Percentiles rank a stretch among this genome's conserved stretches.
Evolutionary conservation across 2,329 filamentous ascomycete genomes (phyloP).

Genomic region (Cladosporium velox): DNA sequence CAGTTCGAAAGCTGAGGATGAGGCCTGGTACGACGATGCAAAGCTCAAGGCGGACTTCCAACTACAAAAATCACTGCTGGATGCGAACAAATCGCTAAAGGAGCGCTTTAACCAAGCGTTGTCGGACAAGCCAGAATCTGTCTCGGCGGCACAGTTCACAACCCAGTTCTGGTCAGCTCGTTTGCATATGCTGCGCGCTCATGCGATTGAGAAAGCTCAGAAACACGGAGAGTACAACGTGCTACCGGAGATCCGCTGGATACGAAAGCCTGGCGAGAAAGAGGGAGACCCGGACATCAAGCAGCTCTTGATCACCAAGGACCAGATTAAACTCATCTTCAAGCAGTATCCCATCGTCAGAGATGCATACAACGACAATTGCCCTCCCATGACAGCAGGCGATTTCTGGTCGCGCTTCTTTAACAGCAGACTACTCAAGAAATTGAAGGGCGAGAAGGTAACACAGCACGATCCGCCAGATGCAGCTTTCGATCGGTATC

Average conservation of each 20-base stretch:
- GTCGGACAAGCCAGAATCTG: slow-evolving; percentile 78
- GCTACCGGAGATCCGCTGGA: slow-evolving; percentile 75
- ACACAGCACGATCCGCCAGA: slow-evolving; percentile 76
- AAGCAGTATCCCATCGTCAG: slow-evolving; percentile 89
- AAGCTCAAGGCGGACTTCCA: slow-evolving; percentile 75
- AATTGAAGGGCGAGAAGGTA: slow-evolving; percentile 84
- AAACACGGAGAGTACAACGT: slow-evolving; percentile 91
- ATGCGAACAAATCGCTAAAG: slow-evolving; percentile 70
- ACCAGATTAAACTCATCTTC: slow-evolving; percentile 92
- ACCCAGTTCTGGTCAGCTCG: slow-evolving; percentile 93
- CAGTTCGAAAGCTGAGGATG: slow-evolving; percentile 49
- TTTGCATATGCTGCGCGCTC: slow-evolving; percentile 79
- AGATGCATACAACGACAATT: slow-evolving; percentile 88
- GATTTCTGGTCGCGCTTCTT: slow-evolving; percentile 97
- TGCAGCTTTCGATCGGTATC: slow-evolving; percentile 80
- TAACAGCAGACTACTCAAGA: slow-evolving; percentile 84
- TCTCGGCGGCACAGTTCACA: slow-evolving; percentile 80
- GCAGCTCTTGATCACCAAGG: slow-evolving; percentile 81
- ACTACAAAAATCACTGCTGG: slow-evolving; percentile 85
- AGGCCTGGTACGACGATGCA: slow-evolving; percentile 77
- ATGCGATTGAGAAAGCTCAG: slow-evolving; percentile 86
- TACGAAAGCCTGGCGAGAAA: slow-evolving; percentile 34
- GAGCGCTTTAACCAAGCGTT: slow-evolving; percentile 86
- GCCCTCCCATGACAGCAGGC: slow-evolving; percentile 65
- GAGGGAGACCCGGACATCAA: slow-evolving; percentile 67